These are phyloP conservation scores for Saccharomyces hybrid DNA, from an alignment of 1,139 yeast genomes.

Conservation along the genomic window DNA sequence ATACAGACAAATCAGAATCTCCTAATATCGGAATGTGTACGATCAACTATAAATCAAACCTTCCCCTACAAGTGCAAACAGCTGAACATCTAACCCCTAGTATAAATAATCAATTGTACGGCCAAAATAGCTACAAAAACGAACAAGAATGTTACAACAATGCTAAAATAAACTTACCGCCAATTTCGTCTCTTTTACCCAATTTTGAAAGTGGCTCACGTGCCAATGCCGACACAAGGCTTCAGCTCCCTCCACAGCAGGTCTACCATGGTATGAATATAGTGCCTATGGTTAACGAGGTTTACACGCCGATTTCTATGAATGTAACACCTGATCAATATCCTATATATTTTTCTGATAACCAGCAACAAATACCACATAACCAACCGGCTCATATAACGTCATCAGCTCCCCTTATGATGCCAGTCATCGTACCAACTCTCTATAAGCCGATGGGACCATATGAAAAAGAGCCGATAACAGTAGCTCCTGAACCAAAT, in stretches of 20 bases:
- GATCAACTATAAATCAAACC: not conserved
- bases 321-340: not conserved
- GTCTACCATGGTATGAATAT: not conserved
- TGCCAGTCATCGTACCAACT: not conserved
- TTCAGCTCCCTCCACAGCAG: not conserved
- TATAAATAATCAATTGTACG: not conserved
- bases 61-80: not conserved
- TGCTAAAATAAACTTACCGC: not conserved
- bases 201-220: not conserved
- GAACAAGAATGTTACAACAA: not conserved
- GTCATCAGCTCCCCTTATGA: not conserved
- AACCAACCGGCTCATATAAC: not conserved
- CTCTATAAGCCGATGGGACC: not conserved
- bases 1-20: not conserved
- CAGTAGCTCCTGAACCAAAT: not conserved
- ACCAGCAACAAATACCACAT: not conserved
- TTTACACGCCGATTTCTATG: not conserved
- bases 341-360: not conserved
- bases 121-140: not conserved
- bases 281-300: not conserved
- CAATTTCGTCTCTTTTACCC: not conserved
- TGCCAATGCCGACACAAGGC: not conserved
- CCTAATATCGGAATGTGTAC: not conserved
- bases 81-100: not conserved
- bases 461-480: not conserved